Conservation (phyloP, 2,329 filamentous ascomycete genomes). For the Albifimbria verrucaria region DNA sequence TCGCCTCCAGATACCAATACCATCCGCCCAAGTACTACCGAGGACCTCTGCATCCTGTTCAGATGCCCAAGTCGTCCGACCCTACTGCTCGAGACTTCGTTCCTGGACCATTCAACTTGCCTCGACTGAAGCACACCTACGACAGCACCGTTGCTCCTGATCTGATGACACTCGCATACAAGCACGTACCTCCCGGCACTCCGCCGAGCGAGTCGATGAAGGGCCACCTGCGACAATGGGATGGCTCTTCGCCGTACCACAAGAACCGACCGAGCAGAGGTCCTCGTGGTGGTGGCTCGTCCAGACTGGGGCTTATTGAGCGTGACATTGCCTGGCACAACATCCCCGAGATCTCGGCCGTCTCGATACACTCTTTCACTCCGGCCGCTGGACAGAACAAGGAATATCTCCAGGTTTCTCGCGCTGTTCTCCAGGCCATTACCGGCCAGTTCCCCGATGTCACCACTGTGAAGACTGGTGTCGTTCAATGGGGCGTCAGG, state of each 20-base stretch:
- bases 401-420: slow-evolving; percentile 74
- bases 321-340: slow-evolving; percentile 76
- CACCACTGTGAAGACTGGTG: slow-evolving; percentile 66
- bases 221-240: slow-evolving; percentile 78
- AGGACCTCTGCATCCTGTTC: slow-evolving; percentile 87
- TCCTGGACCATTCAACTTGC: slow-evolving; percentile 85
- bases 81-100: slow-evolving; percentile 84
- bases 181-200: slow-evolving; percentile 78
- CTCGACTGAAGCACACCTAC: slow-evolving; percentile 87
- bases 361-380: slow-evolving; percentile 76
- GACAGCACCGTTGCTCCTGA: slow-evolving; percentile 82
- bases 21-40: slow-evolving; percentile 93
- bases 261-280: slow-evolving; percentile 83
- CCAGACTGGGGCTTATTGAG: slow-evolving; percentile 69
- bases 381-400: slow-evolving; percentile 69
- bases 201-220: slow-evolving; percentile 40
- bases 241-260: slow-evolving; percentile 89
- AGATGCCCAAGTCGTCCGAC: slow-evolving; percentile 82
- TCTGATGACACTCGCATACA: slow-evolving; percentile 84
- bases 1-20: slow-evolving; percentile 78
- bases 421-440: slow-evolving; percentile 81
- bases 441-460: slow-evolving; percentile 71
- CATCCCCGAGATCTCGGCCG: slow-evolving; percentile 74
- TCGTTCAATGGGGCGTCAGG: slow-evolving; percentile 72
- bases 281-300: slow-evolving; percentile 67